Evolutionary conservation across 208 protist genomes (phyloP).

Genomic region (Leishmania braziliensis): DNA sequence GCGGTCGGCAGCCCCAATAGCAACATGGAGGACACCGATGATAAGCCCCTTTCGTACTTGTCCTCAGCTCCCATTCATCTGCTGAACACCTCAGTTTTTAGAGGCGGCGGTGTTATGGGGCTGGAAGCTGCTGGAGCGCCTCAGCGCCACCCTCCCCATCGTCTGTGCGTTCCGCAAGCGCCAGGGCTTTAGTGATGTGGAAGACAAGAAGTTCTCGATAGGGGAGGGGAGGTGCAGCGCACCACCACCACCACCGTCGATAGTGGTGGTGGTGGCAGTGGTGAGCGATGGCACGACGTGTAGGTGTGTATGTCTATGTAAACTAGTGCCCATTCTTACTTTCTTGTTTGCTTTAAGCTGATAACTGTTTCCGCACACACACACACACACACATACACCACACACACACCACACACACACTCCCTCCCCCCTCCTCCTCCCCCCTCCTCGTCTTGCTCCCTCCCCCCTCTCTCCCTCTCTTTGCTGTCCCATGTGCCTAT

Average conservation of each 20-base stretch:
- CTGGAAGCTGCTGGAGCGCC: slow-evolving; percentile 12
- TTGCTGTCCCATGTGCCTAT: neutral
- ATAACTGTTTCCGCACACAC: neutral
- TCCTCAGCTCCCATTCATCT: neutral
- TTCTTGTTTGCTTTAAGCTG: neutral
- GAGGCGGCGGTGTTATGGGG: slow-evolving; percentile 5
- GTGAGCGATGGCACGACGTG: neutral
- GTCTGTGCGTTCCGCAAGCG: slow-evolving; percentile 14
- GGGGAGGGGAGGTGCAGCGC: neutral
- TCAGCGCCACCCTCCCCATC: slow-evolving; percentile 11
- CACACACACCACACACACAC: neutral
- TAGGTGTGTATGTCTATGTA: slow-evolving; percentile 3
- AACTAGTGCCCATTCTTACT: neutral
- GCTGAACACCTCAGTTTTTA: neutral
- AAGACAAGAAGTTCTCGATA: neutral
- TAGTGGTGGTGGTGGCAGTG: neutral
- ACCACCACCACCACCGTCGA: neutral
- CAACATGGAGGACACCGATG: neutral
- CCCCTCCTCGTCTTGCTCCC: neutral
- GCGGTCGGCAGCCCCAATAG: neutral
- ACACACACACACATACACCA: no score
- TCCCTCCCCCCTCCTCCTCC: neutral
- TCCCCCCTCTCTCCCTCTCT: neutral
- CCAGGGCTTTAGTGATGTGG: slow-evolving; percentile 5
- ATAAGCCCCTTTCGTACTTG: neutral